Evolutionary conservation across 805 yeast genomes (phyloP).

Genomic region (Metschnikowia matae): DNA sequence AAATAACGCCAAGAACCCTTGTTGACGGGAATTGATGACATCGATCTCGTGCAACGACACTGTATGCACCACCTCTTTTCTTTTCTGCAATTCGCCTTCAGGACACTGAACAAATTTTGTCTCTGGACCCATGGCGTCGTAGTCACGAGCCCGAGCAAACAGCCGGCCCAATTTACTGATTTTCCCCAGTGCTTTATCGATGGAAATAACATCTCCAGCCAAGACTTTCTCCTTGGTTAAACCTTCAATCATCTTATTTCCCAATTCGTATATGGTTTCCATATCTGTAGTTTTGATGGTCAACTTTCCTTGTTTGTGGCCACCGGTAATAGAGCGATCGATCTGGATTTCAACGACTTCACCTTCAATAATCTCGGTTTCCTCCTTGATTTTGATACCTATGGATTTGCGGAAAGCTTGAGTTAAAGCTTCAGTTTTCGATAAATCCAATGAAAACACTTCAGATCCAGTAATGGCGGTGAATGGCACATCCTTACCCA

Average conservation of each 20-base stretch:
- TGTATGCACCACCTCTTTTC: slow-evolving; percentile 94
- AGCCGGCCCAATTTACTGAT: slow-evolving; percentile 94
- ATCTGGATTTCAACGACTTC: slow-evolving; percentile 97
- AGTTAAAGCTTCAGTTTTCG: slow-evolving; percentile 93
- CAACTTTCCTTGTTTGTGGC: slow-evolving; percentile 96
- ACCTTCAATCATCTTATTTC: slow-evolving; percentile 91
- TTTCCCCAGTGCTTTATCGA: slow-evolving; percentile 93
- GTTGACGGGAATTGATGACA: slow-evolving; percentile 95
- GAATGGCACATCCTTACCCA: slow-evolving; percentile 83
- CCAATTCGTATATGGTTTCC: slow-evolving; percentile 96
- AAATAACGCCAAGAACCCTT: slow-evolving; percentile 92
- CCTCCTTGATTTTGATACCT: slow-evolving; percentile 93
- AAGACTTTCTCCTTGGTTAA: slow-evolving; percentile 90
- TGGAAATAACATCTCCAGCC: slow-evolving; percentile 95
- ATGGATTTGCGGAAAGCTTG: slow-evolving; percentile 95
- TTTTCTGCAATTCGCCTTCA: slow-evolving; percentile 95
- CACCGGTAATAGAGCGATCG: slow-evolving; percentile 91
- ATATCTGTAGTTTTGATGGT: slow-evolving; percentile 96
- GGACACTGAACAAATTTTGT: slow-evolving; percentile 98
- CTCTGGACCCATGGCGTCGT: slow-evolving; percentile 98
- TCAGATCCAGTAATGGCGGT: slow-evolving; percentile 95
- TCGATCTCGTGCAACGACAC: slow-evolving; percentile 98
- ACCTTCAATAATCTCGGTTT: slow-evolving; percentile 96
- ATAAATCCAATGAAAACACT: slow-evolving; percentile 83
- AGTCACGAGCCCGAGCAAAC: slow-evolving; percentile 92